These are phyloP conservation scores for Lentinula novae-zelandiae DNA, from an alignment of 1,284 basidiomycete genomes.

Conservation along the genomic window DNA sequence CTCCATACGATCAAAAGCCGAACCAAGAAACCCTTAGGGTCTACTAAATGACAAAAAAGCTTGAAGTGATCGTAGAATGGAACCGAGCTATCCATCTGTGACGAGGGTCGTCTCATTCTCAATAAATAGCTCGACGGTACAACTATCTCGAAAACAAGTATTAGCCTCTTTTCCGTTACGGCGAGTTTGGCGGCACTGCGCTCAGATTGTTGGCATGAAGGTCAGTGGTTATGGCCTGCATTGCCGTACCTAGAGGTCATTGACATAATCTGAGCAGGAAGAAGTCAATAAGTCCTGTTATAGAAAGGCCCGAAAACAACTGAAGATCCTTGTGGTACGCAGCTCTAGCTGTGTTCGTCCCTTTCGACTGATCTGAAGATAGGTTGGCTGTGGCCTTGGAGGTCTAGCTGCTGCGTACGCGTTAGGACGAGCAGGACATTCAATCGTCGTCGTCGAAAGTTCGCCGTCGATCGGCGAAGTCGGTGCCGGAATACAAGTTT, in stretches of 20 bases:
- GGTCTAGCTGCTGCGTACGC: constrained; percentile 41
- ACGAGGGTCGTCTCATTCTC: background rate
- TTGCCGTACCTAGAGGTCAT: background rate
- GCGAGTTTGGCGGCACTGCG: too few species aligned
- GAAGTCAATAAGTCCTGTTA: background rate
- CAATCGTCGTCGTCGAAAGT: constrained; percentile 36
- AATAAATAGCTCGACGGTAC: background rate
- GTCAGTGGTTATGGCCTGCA: background rate
- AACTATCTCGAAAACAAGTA: background rate
- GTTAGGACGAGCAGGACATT: constrained; percentile 40
- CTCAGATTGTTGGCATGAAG: background rate
- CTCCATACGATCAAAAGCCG: too few species aligned
- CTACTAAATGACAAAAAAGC: background rate
- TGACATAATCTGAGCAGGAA: background rate
- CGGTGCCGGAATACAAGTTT: constrained; percentile 46
- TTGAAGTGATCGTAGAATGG: too few species aligned
- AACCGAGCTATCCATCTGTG: background rate
- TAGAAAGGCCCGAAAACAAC: background rate
- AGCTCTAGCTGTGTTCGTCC: background rate
- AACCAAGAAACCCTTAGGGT: background rate
- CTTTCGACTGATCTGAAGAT: background rate
- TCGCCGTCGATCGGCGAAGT: constrained; percentile 35
- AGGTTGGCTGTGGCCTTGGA: constrained; percentile 44
- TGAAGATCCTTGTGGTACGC: constrained; percentile 1
- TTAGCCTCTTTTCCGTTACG: background rate